Conservation (phyloP, 2,329 filamentous ascomycete genomes). For the Aspergillus jensenii region DNA sequence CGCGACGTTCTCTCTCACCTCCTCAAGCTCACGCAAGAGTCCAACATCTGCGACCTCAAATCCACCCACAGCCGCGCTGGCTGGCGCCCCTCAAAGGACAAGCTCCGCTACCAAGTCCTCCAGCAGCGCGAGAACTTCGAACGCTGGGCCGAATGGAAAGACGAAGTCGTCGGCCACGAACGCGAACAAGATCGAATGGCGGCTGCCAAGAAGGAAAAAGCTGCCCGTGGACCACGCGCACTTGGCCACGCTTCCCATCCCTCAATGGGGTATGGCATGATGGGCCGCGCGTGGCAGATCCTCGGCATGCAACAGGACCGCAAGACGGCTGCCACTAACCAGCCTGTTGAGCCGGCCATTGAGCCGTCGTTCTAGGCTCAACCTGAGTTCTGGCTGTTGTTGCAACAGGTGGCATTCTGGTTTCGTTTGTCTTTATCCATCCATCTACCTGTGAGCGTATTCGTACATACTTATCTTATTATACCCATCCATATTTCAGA, state of each 20-base stretch:
- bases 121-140: constrained; percentile 48
- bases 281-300: constrained; percentile 43
- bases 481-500: background rate
- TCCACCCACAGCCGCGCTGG: constrained; percentile 33
- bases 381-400: no score
- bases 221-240: constrained; percentile 26
- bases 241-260: constrained; percentile 26
- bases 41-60: constrained; percentile 40
- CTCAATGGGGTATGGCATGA: constrained; percentile 39
- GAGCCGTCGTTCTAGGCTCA: constrained; percentile 8
- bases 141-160: constrained; percentile 46
- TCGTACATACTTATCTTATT: background rate
- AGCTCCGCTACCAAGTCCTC: constrained; percentile 44
- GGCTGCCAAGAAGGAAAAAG: constrained; percentile 33
- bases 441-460: background rate
- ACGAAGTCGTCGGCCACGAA: constrained; percentile 40
- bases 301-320: constrained; percentile 39
- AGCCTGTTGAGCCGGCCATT: constrained; percentile 16
- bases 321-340: constrained; percentile 19
- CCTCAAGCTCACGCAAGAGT: constrained; percentile 44
- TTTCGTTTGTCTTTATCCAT: background rate
- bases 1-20: constrained; percentile 44
- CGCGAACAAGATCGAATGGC: constrained; percentile 37
- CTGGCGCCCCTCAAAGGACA: constrained; percentile 45
- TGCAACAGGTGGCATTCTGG: background rate